phyloP scores from a whole-genome alignment of 163 green algal species.

The Coccomyxa subellipsoidea region DNA sequence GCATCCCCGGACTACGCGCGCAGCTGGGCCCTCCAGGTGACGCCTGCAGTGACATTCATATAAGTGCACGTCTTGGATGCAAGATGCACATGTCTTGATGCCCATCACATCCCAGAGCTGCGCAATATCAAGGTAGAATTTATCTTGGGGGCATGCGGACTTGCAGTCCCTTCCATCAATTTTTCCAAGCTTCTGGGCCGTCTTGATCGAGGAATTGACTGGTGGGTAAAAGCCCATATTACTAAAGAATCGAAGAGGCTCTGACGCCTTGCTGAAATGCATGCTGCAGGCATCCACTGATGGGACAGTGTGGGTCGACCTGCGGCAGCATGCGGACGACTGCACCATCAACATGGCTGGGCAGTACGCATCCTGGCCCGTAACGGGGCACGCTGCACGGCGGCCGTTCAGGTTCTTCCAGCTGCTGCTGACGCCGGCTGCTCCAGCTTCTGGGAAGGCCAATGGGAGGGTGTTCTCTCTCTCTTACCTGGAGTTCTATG shows the following conservation, averaged over 20 bases:
- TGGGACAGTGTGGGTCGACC: constrained; percentile 55
- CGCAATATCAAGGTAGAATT: no score
- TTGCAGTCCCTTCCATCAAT: no score
- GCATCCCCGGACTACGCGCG: constrained; percentile 68
- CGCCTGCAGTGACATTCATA: background rate
- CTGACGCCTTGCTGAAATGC: background rate
- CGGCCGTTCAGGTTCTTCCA: constrained; percentile 71
- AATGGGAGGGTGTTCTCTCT: constrained; percentile 55
- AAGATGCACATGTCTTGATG: no score
- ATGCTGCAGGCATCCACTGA: constrained; percentile 59
- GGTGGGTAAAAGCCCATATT: no score
- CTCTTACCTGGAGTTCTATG: constrained; percentile 81
- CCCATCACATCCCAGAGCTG: no score
- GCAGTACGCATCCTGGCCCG: constrained; percentile 80
- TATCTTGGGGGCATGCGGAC: no score
- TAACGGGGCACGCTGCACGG: constrained; percentile 54
- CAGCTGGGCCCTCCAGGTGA: constrained; percentile 75
- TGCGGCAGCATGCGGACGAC: constrained; percentile 66
- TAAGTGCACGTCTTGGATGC: no score
- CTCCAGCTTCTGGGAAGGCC: constrained; percentile 25
- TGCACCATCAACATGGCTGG: constrained; percentile 59
- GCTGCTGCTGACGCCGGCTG: constrained; percentile 59
- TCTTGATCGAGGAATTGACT: no score
- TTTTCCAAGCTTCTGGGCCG: no score
- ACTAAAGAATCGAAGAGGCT: no score